Evolutionary conservation across 306 rosid genomes (phyloP).

Genomic region (Spatholobus suberectus): DNA sequence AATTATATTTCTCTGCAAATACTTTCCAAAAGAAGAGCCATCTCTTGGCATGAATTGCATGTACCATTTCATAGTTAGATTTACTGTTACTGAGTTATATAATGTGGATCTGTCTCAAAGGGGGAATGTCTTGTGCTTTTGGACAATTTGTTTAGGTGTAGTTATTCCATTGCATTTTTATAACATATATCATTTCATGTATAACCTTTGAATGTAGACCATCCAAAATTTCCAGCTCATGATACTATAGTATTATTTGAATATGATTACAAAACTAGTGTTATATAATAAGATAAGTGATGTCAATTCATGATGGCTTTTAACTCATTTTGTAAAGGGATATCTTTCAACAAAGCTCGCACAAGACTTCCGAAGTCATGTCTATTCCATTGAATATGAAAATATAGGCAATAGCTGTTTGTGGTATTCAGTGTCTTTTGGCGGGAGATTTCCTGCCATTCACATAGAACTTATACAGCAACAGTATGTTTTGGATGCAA

Average conservation of each 20-base stretch:
- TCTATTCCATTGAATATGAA: neutral
- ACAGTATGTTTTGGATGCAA: constrained; percentile 14
- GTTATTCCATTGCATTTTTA: neutral
- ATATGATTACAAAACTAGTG: neutral
- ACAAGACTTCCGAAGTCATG: neutral
- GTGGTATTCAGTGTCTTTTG: constrained; percentile 6
- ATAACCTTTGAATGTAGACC: neutral
- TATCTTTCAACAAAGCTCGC: constrained; percentile 5
- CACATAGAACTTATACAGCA: neutral
- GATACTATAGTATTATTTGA: neutral
- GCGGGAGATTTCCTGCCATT: neutral
- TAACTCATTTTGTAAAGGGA: neutral
- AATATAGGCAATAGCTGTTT: neutral
- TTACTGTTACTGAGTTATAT: neutral
- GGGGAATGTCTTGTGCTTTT: neutral
- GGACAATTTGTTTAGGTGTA: neutral
- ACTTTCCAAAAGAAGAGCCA: neutral
- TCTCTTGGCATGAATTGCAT: neutral
- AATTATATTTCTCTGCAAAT: neutral
- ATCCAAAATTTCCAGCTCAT: neutral
- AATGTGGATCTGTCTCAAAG: neutral
- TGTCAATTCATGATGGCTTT: neutral
- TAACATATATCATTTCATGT: neutral
- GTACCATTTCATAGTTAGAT: neutral
- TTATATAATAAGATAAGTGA: constrained; percentile 1